Conservation (phyloP, 148 eudicot genomes). For the Dianthus caryophyllus region DNA sequence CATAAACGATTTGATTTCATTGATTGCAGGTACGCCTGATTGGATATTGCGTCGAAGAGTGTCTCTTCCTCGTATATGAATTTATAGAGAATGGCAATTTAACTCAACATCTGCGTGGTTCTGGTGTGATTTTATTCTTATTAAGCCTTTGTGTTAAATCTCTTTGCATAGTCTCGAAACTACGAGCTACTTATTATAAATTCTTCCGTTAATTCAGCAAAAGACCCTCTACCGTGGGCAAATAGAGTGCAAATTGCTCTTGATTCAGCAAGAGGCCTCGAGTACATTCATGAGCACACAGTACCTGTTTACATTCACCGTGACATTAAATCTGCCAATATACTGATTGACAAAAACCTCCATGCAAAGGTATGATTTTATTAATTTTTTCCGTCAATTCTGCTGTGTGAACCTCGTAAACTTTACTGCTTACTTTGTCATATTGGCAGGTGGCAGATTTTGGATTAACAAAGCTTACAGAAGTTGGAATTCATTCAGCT, state of each 20-base stretch:
- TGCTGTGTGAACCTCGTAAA: neutral
- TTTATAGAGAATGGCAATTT: conserved; percentile 82
- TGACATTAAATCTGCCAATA: conserved; percentile 41
- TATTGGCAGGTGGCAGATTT: conserved; percentile 75
- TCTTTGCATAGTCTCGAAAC: neutral
- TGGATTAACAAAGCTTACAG: conserved; percentile 56
- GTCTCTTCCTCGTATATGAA: conserved; percentile 80
- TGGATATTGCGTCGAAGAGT: conserved; percentile 81
- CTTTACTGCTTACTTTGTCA: conserved; percentile 14
- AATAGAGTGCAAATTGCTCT: conserved; percentile 42
- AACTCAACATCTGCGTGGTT: conserved; percentile 71
- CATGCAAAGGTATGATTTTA: conserved; percentile 37
- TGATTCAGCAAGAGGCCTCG: conserved; percentile 45
- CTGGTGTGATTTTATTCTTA: conserved; percentile 40
- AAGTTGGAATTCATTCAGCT: conserved; percentile 49
- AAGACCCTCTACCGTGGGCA: conserved; percentile 43
- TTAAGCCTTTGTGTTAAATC: conserved; percentile 6
- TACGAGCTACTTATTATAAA: neutral
- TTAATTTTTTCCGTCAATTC: neutral
- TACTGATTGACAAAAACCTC: conserved; percentile 35
- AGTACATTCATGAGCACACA: conserved; percentile 48
- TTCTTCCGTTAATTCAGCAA: conserved; percentile 29
- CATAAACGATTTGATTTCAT: neutral
- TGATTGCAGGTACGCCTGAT: conserved; percentile 72
- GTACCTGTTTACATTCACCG: conserved; percentile 45